Evolutionary conservation across 83 land plant genomes (phyloP).

Genomic region (Larix sibirica): DNA sequence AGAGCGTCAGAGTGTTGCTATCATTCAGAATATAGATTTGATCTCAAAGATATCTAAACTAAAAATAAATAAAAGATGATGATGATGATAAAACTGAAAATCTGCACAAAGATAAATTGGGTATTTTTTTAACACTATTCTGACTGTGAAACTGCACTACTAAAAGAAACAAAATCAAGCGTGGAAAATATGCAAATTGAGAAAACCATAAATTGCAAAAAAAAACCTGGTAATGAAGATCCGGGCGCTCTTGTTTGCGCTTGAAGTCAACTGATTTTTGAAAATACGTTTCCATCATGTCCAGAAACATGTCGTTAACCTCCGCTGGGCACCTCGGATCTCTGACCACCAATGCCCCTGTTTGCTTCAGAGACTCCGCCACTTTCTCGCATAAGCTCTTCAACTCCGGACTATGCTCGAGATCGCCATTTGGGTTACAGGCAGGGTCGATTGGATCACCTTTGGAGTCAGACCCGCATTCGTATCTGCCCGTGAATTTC

Average conservation of each 20-base stretch:
- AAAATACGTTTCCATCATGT: slow-evolving; percentile 87
- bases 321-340: slow-evolving; percentile 75
- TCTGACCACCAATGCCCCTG: slow-evolving; percentile 71
- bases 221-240: slow-evolving; percentile 79
- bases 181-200: not conserved
- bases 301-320: slow-evolving; percentile 77
- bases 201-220: slow-evolving; percentile 1
- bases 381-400: slow-evolving; percentile 44
- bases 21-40: too few relatives aligned
- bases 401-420: slow-evolving; percentile 14
- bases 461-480: not conserved
- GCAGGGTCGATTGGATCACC: not conserved
- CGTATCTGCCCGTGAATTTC: not conserved
- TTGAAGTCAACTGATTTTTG: slow-evolving; percentile 54
- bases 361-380: slow-evolving; percentile 48
- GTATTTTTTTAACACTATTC: too few relatives aligned
- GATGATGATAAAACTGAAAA: too few relatives aligned
- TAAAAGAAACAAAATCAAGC: too few relatives aligned
- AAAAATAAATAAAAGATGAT: too few relatives aligned
- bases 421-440: not conserved
- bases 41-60: too few relatives aligned
- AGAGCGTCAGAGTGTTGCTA: too few relatives aligned
- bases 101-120: too few relatives aligned
- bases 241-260: slow-evolving; percentile 65
- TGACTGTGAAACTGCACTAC: too few relatives aligned